Evolutionary conservation across 805 yeast species (phyloP).

Genomic region (Ogataea corticis): DNA sequence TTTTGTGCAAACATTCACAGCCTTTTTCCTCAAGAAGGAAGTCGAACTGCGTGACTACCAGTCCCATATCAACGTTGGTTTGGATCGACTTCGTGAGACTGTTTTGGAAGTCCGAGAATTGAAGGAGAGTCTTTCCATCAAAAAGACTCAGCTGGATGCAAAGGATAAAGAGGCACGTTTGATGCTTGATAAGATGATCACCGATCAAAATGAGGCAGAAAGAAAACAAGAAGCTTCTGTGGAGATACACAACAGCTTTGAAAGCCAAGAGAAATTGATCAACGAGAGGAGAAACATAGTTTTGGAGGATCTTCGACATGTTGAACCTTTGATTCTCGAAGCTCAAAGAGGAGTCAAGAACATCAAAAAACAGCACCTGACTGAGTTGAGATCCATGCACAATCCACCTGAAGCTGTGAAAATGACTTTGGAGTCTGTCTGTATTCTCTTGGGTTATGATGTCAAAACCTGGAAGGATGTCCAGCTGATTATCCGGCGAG

Average conservation of each 20-base stretch:
- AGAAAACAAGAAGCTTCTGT: conserved; percentile 83
- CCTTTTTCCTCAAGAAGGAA: conserved; percentile 44
- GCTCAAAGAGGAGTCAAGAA: conserved; percentile 90
- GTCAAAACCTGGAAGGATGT: conserved; percentile 79
- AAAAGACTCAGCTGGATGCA: conserved; percentile 45
- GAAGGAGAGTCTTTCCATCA: conserved; percentile 51
- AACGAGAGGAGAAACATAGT: conserved; percentile 54
- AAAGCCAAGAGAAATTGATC: conserved; percentile 64
- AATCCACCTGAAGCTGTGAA: conserved; percentile 91
- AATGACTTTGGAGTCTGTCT: conserved; percentile 83
- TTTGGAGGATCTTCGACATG: conserved; percentile 62
- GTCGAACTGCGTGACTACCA: conserved; percentile 61
- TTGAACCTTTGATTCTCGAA: conserved; percentile 81
- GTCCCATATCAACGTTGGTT: conserved; percentile 69
- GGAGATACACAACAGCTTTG: conserved; percentile 69
- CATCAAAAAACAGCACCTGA: conserved; percentile 87
- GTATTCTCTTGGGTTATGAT: conserved; percentile 73
- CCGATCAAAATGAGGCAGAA: conserved; percentile 90
- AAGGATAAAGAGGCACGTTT: conserved; percentile 71
- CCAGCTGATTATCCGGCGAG: conserved; percentile 73
- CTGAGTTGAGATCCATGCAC: conserved; percentile 84
- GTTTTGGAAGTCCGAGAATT: conserved; percentile 68
- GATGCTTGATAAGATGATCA: conserved; percentile 73
- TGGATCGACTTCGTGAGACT: conserved; percentile 74
- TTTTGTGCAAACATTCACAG: conserved; percentile 46